These are phyloP conservation scores for Dipteronia dyeriana DNA, from an alignment of 345 rosid genomes.

Conservation along the genomic window DNA sequence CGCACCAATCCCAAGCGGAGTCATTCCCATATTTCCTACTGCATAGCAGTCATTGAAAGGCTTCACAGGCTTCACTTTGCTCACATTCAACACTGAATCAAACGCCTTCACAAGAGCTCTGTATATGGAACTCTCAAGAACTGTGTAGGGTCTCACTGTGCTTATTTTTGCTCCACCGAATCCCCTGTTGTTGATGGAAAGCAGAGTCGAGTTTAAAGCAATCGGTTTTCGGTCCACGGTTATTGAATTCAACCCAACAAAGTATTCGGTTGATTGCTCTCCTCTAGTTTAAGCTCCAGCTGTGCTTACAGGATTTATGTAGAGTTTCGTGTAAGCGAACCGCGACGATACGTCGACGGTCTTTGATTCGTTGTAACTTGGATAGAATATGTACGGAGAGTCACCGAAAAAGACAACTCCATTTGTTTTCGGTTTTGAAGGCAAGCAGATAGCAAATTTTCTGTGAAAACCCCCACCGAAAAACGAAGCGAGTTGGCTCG, in stretches of 20 bases:
- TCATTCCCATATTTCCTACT: background rate
- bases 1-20: conserved; percentile 14
- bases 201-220: background rate
- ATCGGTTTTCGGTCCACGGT: conserved; percentile 20
- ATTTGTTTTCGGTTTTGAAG: conserved; percentile 6
- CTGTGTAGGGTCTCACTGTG: conserved; percentile 28
- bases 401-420: conserved; percentile 28
- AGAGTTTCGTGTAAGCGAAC: conserved; percentile 27
- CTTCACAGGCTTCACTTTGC: conserved; percentile 6
- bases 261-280: conserved; percentile 24
- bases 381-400: conserved; percentile 21
- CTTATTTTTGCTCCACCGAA: conserved; percentile 30
- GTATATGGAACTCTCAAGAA: conserved; percentile 24
- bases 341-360: conserved; percentile 9
- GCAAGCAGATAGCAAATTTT: conserved; percentile 29
- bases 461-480: background rate
- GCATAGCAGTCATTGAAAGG: conserved; percentile 22
- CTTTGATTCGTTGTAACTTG: background rate
- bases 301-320: conserved; percentile 12
- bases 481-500: background rate
- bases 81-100: background rate
- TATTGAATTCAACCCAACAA: conserved; percentile 29
- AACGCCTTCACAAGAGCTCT: conserved; percentile 14
- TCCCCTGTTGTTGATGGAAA: conserved; percentile 19
- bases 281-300: background rate